These are phyloP conservation scores for Aspergillus funiculosus DNA, from an alignment of 495 filamentous ascomycete genomes.

Conservation along the genomic window DNA sequence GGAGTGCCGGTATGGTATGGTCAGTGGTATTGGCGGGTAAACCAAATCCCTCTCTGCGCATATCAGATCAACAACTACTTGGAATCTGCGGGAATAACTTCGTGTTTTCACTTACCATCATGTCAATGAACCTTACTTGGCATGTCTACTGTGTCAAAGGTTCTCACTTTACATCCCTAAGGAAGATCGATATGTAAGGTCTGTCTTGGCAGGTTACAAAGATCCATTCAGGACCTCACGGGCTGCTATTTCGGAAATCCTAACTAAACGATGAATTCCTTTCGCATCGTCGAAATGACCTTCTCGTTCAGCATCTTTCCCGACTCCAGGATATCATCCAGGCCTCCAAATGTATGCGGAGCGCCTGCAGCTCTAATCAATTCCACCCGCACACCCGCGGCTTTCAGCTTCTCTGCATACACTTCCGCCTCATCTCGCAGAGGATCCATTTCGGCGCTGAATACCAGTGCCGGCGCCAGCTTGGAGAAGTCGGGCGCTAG, in stretches of 20 bases:
- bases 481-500: slow-evolving; percentile 28
- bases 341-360: slow-evolving; percentile 29
- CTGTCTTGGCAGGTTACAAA: no score
- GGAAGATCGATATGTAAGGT: no score
- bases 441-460: slow-evolving; percentile 42
- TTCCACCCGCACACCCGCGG: slow-evolving; percentile 33
- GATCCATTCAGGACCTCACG: not conserved
- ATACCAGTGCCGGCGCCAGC: slow-evolving; percentile 42
- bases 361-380: slow-evolving; percentile 28
- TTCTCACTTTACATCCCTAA: no score
- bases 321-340: slow-evolving; percentile 33
- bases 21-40: slow-evolving; percentile 19
- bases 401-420: slow-evolving; percentile 39
- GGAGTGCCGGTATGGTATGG: slow-evolving; percentile 23
- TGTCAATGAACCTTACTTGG: no score
- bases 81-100: not conserved
- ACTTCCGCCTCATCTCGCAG: slow-evolving; percentile 42
- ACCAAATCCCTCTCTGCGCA: slow-evolving; percentile 14
- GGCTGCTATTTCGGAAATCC: no score
- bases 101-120: not conserved
- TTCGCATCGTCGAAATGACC: slow-evolving; percentile 28
- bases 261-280: slow-evolving; percentile 14
- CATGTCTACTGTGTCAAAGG: no score
- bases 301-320: slow-evolving; percentile 26
- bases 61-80: slow-evolving; percentile 8